Percentiles rank a stretch among this genome's conserved stretches.
phyloP scores from a whole-genome alignment of 176 grass and related monocot species.

The Eremochloa ophiuroides region DNA sequence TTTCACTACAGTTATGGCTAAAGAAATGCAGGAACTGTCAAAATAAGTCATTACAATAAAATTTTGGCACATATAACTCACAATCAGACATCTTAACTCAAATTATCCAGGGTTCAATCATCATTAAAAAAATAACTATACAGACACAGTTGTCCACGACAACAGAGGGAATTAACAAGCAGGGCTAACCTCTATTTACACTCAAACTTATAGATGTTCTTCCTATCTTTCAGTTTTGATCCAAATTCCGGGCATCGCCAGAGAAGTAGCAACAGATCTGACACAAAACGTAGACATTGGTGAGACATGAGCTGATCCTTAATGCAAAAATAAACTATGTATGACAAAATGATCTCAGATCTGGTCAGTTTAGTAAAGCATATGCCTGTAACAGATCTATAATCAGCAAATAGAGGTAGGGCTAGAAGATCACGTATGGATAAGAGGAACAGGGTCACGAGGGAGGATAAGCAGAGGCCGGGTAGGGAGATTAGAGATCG shows the following conservation, averaged over 20 bases:
- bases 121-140: neutral
- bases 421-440: neutral
- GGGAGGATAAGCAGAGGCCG: neutral
- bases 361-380: slow-evolving; percentile 6
- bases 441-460: neutral
- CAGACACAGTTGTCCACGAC: neutral
- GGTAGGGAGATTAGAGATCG: neutral
- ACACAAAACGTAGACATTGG: neutral
- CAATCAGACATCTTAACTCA: neutral
- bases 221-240: neutral
- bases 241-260: neutral
- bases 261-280: slow-evolving; percentile 1
- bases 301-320: neutral
- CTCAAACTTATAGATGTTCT: neutral
- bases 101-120: neutral
- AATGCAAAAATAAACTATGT: slow-evolving; percentile 6
- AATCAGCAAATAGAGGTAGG: neutral
- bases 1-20: neutral
- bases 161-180: neutral
- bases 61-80: neutral
- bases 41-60: slow-evolving; percentile 3
- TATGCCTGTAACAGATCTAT: slow-evolving; percentile 6
- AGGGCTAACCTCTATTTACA: neutral
- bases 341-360: slow-evolving; percentile 3
- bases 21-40: neutral